Conservation (phyloP, 306 rosid genomes). For the Hippophae rhamnoides region DNA sequence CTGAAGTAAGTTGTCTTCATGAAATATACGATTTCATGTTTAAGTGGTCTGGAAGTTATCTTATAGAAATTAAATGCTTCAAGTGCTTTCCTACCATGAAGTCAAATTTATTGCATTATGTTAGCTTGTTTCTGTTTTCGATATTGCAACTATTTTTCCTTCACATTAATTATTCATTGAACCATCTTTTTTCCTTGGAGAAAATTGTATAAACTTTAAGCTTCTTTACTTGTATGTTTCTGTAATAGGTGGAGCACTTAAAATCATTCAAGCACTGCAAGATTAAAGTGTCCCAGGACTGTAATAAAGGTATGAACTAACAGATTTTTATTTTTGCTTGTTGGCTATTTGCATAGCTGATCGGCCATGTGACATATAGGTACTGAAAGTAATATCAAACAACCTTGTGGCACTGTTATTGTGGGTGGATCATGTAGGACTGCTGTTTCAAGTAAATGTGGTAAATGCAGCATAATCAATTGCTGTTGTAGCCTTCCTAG, state of each 20-base stretch:
- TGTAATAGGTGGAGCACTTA: conserved; percentile 32
- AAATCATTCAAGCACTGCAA: conserved; percentile 25
- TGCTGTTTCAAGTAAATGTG: conserved; percentile 21
- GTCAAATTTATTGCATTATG: no score
- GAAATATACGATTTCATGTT: background rate
- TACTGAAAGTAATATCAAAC: conserved; percentile 22
- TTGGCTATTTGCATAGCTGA: conserved; percentile 41
- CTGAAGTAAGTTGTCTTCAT: conserved; percentile 39
- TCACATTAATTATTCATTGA: background rate
- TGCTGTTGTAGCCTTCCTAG: conserved; percentile 32
- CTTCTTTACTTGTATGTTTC: conserved; percentile 18
- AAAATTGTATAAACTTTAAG: background rate
- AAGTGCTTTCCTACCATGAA: background rate
- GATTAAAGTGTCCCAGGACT: conserved; percentile 30
- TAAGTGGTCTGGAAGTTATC: background rate
- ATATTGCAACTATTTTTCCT: background rate
- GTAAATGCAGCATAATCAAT: conserved; percentile 22
- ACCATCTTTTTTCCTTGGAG: background rate
- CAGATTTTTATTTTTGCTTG: conserved; percentile 19
- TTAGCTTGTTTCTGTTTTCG: no score
- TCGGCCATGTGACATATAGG: conserved; percentile 41
- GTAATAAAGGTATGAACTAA: conserved; percentile 41
- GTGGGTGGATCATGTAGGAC: conserved; percentile 17
- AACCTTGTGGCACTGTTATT: conserved; percentile 26
- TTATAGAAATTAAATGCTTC: background rate